A percentile compares a stretch with the other conserved stretches of the same genome.
Evolutionary conservation across 75 land plant species (phyloP).

Genomic region (Cunninghamia lanceolata): DNA sequence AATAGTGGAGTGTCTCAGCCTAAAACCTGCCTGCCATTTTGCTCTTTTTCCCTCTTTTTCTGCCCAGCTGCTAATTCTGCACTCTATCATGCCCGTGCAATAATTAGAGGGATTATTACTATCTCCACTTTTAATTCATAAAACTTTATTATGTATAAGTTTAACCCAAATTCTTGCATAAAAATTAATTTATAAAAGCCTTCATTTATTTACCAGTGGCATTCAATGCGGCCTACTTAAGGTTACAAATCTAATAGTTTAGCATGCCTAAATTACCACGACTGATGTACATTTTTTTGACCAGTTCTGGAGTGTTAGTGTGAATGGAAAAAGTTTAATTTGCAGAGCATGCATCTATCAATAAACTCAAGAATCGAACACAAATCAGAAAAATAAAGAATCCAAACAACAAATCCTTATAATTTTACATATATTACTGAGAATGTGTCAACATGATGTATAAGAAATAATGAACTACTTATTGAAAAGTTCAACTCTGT

Average conservation of each 20-base stretch:
- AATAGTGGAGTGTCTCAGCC: too few species aligned
- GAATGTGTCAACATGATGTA: background rate
- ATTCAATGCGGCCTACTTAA: background rate
- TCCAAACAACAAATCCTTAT: background rate
- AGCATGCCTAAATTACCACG: background rate
- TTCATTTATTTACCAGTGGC: background rate
- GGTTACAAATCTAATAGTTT: background rate
- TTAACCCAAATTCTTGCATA: background rate
- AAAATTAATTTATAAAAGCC: background rate
- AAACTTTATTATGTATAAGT: background rate
- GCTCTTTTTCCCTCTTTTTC: too few species aligned
- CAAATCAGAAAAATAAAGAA: background rate
- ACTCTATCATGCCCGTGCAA: too few species aligned
- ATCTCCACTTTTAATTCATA: background rate
- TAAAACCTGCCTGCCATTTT: too few species aligned
- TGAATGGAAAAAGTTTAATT: background rate
- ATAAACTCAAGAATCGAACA: background rate
- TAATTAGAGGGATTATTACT: too few species aligned
- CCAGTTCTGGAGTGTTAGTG: background rate
- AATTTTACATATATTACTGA: background rate
- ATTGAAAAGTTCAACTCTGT: conserved; percentile 42
- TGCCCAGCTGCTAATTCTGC: too few species aligned
- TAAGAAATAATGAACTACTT: conserved; percentile 16
- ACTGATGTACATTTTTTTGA: background rate
- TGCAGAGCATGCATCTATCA: background rate